These are phyloP conservation scores for Alternaria burnsii DNA, from an alignment of 2,329 filamentous ascomycete genomes.

Conservation along the genomic window DNA sequence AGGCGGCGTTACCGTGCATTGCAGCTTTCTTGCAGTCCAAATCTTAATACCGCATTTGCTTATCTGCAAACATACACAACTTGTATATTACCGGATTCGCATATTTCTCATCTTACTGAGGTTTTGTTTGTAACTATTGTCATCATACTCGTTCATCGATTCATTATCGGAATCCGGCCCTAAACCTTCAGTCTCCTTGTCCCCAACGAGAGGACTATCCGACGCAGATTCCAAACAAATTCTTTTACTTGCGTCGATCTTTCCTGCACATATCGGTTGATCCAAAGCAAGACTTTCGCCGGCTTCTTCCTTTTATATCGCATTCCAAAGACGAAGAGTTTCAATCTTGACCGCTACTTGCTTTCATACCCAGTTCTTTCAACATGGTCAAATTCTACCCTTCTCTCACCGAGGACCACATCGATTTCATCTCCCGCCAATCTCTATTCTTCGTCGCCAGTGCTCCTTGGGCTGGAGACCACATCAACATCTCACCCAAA, in stretches of 20 bases:
- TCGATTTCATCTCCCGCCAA: constrained; percentile 71
- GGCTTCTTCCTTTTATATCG: background rate
- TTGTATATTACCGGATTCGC: background rate
- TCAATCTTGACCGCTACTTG: constrained; percentile 11
- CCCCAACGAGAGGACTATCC: background rate
- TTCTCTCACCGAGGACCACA: constrained; percentile 64
- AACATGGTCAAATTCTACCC: constrained; percentile 68
- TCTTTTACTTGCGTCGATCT: background rate
- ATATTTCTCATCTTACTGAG: background rate
- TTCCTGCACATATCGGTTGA: background rate
- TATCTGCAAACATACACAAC: background rate
- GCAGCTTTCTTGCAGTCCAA: constrained; percentile 7
- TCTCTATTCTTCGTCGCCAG: constrained; percentile 79
- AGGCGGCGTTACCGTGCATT: constrained; percentile 11
- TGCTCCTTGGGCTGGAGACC: constrained; percentile 70
- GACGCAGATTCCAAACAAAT: background rate
- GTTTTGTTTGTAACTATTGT: background rate
- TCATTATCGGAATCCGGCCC: background rate
- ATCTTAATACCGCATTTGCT: constrained; percentile 6
- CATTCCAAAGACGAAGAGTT: background rate
- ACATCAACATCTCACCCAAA: constrained; percentile 82
- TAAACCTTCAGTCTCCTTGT: background rate
- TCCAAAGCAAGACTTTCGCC: background rate
- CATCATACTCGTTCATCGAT: background rate
- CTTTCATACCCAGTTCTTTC: background rate